Evolutionary conservation across 805 yeast species (phyloP).

Genomic region (Hanseniaspora jakobsenii): DNA sequence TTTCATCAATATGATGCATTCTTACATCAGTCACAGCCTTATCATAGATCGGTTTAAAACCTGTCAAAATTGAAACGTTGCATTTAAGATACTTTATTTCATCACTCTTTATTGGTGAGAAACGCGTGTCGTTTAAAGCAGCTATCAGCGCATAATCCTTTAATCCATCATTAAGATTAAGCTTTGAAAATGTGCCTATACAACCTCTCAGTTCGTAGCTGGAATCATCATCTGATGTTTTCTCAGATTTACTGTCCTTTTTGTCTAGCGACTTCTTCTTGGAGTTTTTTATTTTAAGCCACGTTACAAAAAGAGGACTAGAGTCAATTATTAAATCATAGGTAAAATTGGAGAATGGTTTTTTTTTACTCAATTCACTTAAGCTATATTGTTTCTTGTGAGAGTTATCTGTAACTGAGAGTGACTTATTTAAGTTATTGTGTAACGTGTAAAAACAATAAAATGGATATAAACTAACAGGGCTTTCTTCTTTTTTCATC

Average conservation of each 20-base stretch:
- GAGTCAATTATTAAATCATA: conserved; percentile 18
- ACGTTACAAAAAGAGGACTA: conserved; percentile 75
- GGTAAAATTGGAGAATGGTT: background rate
- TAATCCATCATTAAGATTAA: conserved; percentile 47
- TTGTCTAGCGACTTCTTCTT: conserved; percentile 21
- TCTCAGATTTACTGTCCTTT: background rate
- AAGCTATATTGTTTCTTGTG: background rate
- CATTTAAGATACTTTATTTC: conserved; percentile 46
- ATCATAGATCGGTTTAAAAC: conserved; percentile 27
- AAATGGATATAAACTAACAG: conserved; percentile 12
- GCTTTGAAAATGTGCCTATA: conserved; percentile 70
- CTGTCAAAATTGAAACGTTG: conserved; percentile 30
- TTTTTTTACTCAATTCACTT: background rate
- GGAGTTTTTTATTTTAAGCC: conserved; percentile 40
- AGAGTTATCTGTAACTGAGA: conserved; percentile 5
- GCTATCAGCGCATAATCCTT: conserved; percentile 50
- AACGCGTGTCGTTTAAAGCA: conserved; percentile 71
- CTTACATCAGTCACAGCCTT: conserved; percentile 55
- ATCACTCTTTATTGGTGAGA: conserved; percentile 42
- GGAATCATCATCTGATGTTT: conserved; percentile 2
- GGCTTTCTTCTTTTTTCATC: background rate
- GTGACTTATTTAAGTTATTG: background rate
- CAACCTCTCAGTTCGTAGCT: conserved; percentile 61
- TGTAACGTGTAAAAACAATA: conserved; percentile 9
- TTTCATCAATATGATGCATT: conserved; percentile 15